Evolutionary conservation across 768 basidiomycete genomes (phyloP), one percentile per base, ranked within the genome.

Genomic region (Steccherinum ochraceum): DNA sequence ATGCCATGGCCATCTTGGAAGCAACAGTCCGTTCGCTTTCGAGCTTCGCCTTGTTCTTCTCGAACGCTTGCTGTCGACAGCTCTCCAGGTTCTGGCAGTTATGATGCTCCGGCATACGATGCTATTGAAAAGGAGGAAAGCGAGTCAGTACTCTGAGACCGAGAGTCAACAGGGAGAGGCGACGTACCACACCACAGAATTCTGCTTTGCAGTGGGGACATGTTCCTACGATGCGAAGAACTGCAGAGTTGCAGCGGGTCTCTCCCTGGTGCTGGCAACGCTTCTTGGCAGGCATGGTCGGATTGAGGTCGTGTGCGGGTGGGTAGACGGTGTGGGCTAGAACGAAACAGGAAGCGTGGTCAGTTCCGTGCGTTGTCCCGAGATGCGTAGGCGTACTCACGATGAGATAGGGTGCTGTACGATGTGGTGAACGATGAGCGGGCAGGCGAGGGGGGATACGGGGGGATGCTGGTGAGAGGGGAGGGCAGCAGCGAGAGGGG

Each of bases 61-160:
- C 82, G 64, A 92, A 93, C 18, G 91, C 91, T 67, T 89, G 85
- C 66, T 90, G 86, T 56, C 85, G 75, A 71, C 91, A 93, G 66
- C 84, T 84, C 64, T 88, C 84, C 55, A 94, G 72, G 54, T 91
- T 86, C 57, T 80, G 78, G 72, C 91, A 94, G 50, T 78, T 77
- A 66, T 94, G 91, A 59, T 89, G 88, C 65, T 93, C 92, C 5
- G 92, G 90, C 56, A 94, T 76, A 53, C 91, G 87, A 64, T 93
- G 92, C 87, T n/a, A n/a, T n/a, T 93, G 51, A 50, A 24, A 58
- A 52, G 51, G 52, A n/a, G n/a, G 40, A 55, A 51, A 40, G 21
- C 50, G 56, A 50, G 51, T 62, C 46, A 65, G 46, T 40, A 13
- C 40, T n/a, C 60, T 40, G 60, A 50, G 48, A 42, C 24, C 42